Conservation (phyloP, 2,329 filamentous ascomycete species). For the Botryotinia narcissicola region DNA sequence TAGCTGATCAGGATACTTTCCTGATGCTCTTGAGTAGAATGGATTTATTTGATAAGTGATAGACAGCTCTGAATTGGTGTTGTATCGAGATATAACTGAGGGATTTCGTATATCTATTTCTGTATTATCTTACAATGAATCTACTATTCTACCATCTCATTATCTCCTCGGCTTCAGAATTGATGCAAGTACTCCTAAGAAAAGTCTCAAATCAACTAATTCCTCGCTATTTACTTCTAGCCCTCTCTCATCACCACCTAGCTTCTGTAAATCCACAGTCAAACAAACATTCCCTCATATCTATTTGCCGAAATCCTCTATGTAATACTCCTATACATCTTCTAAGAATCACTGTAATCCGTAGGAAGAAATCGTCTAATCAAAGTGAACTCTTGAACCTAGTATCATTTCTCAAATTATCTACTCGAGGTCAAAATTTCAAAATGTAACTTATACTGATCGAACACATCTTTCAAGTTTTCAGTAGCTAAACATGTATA, state of each 20-base stretch:
- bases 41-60: accelerated
- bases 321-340: not conserved
- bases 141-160: not conserved
- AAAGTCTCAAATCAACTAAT: not conserved
- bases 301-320: too few species aligned
- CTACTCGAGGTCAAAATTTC: not conserved
- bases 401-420: not conserved
- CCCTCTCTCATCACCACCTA: not conserved
- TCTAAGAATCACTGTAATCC: not conserved
- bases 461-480: not conserved
- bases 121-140: not conserved
- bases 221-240: not conserved
- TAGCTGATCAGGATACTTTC: not conserved
- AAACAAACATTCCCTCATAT: not conserved
- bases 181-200: not conserved
- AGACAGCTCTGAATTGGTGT: not conserved
- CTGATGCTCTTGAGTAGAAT: not conserved
- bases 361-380: too few species aligned
- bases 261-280: too few species aligned
- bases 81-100: not conserved
- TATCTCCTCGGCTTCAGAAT: not conserved
- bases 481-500: not conserved
- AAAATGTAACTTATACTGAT: too few species aligned
- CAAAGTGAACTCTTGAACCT: too few species aligned
- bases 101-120: not conserved